Conservation (phyloP, 2,329 filamentous ascomycete species). For the Elsinoe australis region DNA sequence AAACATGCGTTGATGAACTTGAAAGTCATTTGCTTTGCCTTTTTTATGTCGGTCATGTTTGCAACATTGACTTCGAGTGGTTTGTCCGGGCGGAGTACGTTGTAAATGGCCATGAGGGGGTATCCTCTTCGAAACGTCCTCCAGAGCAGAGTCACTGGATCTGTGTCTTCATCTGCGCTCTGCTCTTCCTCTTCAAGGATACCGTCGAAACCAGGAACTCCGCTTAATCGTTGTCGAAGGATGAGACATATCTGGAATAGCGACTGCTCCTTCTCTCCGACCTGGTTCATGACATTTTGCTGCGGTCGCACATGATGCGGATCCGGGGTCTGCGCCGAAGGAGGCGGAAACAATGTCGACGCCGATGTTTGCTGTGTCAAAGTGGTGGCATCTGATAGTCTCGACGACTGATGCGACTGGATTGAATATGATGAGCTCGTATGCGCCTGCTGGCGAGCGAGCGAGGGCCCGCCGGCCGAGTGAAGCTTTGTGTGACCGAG, state of each 20-base stretch:
- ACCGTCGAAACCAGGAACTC: constrained; percentile 71
- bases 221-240: constrained; percentile 69
- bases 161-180: constrained; percentile 58
- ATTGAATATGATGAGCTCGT: constrained; percentile 41
- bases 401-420: constrained; percentile 39
- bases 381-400: constrained; percentile 41
- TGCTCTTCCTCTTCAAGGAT: constrained; percentile 66
- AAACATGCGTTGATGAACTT: constrained; percentile 88
- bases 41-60: constrained; percentile 56
- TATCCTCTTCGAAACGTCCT: constrained; percentile 73
- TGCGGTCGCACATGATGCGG: constrained; percentile 63
- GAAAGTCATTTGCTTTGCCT: constrained; percentile 80
- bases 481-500: constrained; percentile 17
- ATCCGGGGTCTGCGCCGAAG: constrained; percentile 26
- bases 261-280: constrained; percentile 82
- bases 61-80: constrained; percentile 60
- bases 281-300: constrained; percentile 94
- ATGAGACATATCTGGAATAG: constrained; percentile 92
- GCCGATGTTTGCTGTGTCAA: constrained; percentile 34
- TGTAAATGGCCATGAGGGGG: constrained; percentile 83
- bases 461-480: constrained; percentile 30
- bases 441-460: constrained; percentile 39
- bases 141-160: constrained; percentile 89
- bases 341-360: constrained; percentile 38
- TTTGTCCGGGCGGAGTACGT: constrained; percentile 64